Conservation (phyloP, 2,329 filamentous ascomycete genomes). For the Trichoderma asperellum region DNA sequence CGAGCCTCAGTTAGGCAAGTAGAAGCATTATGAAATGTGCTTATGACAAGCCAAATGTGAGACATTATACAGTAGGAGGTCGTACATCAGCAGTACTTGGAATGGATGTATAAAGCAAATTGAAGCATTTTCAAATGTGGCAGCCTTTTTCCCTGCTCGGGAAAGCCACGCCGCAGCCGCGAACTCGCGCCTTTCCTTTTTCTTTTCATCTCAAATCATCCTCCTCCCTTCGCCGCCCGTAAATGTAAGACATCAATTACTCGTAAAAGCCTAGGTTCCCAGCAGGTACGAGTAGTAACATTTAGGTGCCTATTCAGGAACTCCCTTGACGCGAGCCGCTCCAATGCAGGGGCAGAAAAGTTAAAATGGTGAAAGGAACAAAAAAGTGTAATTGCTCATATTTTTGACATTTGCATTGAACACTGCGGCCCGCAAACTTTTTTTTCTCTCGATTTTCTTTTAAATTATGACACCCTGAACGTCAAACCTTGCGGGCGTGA, state of each 20-base stretch:
- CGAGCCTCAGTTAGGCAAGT: slow-evolving; percentile 1
- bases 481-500: neutral
- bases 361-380: neutral
- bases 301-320: neutral
- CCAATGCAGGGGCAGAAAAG: slow-evolving; percentile 21
- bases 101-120: neutral
- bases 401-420: slow-evolving; percentile 8
- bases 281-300: neutral
- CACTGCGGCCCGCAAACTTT: slow-evolving; percentile 7
- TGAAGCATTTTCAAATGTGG: neutral
- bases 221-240: neutral
- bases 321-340: slow-evolving; percentile 1
- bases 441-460: neutral
- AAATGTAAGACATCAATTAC: neutral
- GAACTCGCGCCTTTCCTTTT: neutral
- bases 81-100: neutral
- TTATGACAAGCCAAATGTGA: neutral
- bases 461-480: neutral
- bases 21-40: neutral
- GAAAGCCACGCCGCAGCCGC: slow-evolving; percentile 19
- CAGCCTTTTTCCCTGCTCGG: neutral
- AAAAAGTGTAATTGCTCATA: neutral
- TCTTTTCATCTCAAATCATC: neutral
- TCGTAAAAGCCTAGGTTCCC: neutral
- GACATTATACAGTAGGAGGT: neutral